Base-by-base conservation (phyloP, 208 protist species). In the Jaenimonas drosophilae region DNA sequence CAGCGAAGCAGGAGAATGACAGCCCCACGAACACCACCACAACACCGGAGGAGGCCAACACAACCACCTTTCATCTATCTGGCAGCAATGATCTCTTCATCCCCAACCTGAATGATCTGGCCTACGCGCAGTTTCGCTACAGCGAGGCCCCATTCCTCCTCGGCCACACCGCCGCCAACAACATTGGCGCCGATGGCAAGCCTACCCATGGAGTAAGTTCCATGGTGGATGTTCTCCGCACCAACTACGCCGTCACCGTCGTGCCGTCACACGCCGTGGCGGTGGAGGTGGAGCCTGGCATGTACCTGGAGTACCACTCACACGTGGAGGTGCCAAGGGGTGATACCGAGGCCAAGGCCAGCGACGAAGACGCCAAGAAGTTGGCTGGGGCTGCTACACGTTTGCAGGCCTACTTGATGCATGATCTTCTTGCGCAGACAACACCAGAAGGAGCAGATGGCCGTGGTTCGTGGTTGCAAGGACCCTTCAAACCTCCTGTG, bases 271-370 rank as follows among this genome's bases (percentile, higher is more conserved):
- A 51, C 9, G 72, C 65, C 16, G 41, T 64, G 2, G 37, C 61
- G 1, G 40, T 84, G n/a, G 78, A 92, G 63, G 72, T 92, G 25
- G 78, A 92, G 57, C 78, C 76, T 6, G 79, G 79, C 0, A 67
- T 92, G 11, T 85, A 73, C 17, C 50, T 92, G 30, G 47, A 54
- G 4, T 66, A 64, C 9, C 43, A 36, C 12, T 23, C 36, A 12
- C 16, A 26, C 25, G 37, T 25, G 7, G n/a, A 42, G 9, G 37
- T 7, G 9, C 6, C 37, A 6, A 20, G n/a, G 9, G 37, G 16
- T 11, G 37, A 17, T 11, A 17, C 17, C 12, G 21, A 48, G 17
- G 23, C 20, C 21, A 48, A 21, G 2, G 21, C 9, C 3, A 32
- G 19, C 23, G n/a, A 11, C 19, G 26, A 7, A 6, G 42, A 48